These are phyloP conservation scores for Trametes meyenii DNA, from an alignment of 768 basidiomycete species.

Conservation along the genomic window DNA sequence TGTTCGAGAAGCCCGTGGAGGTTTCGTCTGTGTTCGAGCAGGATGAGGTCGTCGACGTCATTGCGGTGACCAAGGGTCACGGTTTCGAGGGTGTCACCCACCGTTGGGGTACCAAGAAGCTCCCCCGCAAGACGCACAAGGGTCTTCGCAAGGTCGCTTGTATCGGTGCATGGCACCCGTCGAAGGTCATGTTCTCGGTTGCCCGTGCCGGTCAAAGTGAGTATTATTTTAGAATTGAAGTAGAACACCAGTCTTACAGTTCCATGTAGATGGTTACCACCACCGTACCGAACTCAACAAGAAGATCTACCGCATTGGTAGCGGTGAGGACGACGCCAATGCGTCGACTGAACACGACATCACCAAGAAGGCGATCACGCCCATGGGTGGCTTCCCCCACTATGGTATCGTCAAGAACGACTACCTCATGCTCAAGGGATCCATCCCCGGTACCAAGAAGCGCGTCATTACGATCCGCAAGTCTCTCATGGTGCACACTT, in stretches of 20 bases:
- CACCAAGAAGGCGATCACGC: constrained; percentile 92
- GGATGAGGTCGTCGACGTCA: constrained; percentile 95
- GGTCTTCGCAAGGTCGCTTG: constrained; percentile 99
- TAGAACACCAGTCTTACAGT: not conserved
- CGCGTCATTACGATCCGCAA: constrained; percentile 97
- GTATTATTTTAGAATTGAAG: constrained; percentile 37
- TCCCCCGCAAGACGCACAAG: constrained; percentile 98
- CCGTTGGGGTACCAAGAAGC: constrained; percentile 99
- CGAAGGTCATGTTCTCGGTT: constrained; percentile 99
- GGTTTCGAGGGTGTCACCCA: constrained; percentile 99
- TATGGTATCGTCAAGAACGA: constrained; percentile 99
- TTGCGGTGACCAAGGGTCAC: constrained; percentile 99
- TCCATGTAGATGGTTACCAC: constrained; percentile 78
- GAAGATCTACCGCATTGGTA: constrained; percentile 96
- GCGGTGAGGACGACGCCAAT: constrained; percentile 74
- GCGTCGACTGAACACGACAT: constrained; percentile 95
- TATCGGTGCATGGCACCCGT: constrained; percentile 98
- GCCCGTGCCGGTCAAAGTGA: constrained; percentile 99
- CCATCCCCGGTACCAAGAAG: constrained; percentile 95
- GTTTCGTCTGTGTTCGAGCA: constrained; percentile 89
- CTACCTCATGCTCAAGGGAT: constrained; percentile 96
- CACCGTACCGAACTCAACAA: constrained; percentile 99
- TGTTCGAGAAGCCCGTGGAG: constrained; percentile 97
- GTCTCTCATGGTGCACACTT: constrained; percentile 95
- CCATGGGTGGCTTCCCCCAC: constrained; percentile 99